Percentiles rank a stretch among this genome's conserved stretches.
phyloP scores from a whole-genome alignment of 2,329 filamentous ascomycete genomes.

The Xylaria sp. region DNA sequence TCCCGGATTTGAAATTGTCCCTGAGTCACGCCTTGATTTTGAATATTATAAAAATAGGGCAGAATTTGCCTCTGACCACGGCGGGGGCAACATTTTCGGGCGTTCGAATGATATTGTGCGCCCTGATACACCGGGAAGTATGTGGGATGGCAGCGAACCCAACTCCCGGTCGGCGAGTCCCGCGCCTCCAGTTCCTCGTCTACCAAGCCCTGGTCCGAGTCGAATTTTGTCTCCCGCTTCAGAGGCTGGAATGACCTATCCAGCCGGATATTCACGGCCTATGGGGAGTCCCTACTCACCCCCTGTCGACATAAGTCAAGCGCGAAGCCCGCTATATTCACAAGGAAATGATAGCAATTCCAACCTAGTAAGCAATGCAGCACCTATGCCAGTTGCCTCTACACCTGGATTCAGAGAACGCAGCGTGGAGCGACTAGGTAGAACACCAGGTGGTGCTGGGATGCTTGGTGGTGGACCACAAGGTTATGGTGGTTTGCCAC shows the following conservation, averaged over 20 bases:
- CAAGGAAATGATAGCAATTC: conserved; percentile 65
- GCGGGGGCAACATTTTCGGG: conserved; percentile 78
- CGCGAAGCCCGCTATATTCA: conserved; percentile 62
- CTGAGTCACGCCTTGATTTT: conserved; percentile 87
- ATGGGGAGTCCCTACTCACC: conserved; percentile 45
- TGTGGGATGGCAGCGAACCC: conserved; percentile 57
- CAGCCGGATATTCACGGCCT: conserved; percentile 43
- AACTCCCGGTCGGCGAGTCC: conserved; percentile 65
- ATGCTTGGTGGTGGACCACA: conserved; percentile 68
- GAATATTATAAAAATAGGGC: conserved; percentile 90
- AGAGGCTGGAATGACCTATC: conserved; percentile 45
- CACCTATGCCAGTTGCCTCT: conserved; percentile 60
- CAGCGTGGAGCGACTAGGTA: conserved; percentile 48
- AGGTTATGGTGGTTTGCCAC: conserved; percentile 70
- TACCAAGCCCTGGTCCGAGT: conserved; percentile 46
- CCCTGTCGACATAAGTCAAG: conserved; percentile 47
- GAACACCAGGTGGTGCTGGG: conserved; percentile 52
- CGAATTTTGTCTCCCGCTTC: conserved; percentile 44
- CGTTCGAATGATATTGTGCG: conserved; percentile 68
- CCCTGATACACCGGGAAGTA: conserved; percentile 70
- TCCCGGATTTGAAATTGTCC: conserved; percentile 89
- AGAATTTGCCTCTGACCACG: conserved; percentile 88
- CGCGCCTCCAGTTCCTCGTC: conserved; percentile 45
- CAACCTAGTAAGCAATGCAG: conserved; percentile 65
- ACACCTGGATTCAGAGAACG: conserved; percentile 50